phyloP scores from a whole-genome alignment of 2,329 filamentous ascomycete species.

The Aspergillus arachidicola region DNA sequence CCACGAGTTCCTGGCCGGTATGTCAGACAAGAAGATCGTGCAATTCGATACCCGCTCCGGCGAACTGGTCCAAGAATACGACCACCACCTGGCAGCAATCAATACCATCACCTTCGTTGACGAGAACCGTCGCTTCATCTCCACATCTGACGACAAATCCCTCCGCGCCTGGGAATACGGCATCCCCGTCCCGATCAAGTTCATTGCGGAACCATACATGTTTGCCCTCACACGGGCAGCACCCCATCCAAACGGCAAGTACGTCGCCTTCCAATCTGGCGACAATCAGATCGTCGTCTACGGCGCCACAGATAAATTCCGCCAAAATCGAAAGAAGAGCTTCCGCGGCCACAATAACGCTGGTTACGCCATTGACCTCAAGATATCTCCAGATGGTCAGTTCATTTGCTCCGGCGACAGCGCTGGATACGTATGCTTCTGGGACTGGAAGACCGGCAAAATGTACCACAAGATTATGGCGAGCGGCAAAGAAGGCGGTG shows the following conservation, averaged over 20 bases:
- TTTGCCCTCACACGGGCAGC: constrained; percentile 88
- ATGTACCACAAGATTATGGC: constrained; percentile 97
- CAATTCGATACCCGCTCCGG: constrained; percentile 88
- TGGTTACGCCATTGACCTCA: constrained; percentile 87
- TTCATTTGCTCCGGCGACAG: constrained; percentile 87
- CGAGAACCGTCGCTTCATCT: constrained; percentile 92
- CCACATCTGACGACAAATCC: constrained; percentile 95
- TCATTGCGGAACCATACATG: constrained; percentile 97
- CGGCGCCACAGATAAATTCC: constrained; percentile 90
- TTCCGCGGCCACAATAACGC: constrained; percentile 96
- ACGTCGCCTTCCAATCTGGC: constrained; percentile 87
- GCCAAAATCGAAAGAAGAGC: constrained; percentile 95
- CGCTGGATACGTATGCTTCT: constrained; percentile 89
- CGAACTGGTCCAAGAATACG: constrained; percentile 92
- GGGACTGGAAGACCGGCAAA: constrained; percentile 99
- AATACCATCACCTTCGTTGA: constrained; percentile 98
- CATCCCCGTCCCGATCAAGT: constrained; percentile 97
- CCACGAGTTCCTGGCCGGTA: constrained; percentile 91
- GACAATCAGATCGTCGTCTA: constrained; percentile 99
- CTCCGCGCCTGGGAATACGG: constrained; percentile 97
- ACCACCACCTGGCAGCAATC: constrained; percentile 95
- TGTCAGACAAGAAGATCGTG: constrained; percentile 98
- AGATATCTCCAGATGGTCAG: constrained; percentile 86
- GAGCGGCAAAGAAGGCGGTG: constrained; percentile 65
- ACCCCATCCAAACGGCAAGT: constrained; percentile 86